Conservation (phyloP, 495 filamentous ascomycete species). For the Neurospora sp. region DNA sequence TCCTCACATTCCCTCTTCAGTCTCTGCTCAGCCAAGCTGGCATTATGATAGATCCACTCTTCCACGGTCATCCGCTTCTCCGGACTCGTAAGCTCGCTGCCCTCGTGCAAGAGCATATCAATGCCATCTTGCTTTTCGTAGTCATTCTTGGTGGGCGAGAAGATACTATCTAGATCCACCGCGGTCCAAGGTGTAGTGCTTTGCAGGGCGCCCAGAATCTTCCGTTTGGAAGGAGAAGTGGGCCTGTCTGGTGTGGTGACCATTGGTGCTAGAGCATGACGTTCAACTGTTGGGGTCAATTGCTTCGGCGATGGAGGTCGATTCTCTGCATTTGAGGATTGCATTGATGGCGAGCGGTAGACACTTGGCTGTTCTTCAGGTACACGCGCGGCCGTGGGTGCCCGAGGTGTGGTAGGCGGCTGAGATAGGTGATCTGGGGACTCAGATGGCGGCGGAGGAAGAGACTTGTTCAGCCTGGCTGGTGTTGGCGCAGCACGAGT, state of each 20-base stretch:
- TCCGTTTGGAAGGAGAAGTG: conserved; percentile 55
- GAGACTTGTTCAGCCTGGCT: conserved; percentile 17
- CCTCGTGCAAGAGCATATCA: conserved; percentile 37
- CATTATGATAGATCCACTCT: conserved; percentile 82
- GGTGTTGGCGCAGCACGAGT: conserved; percentile 10
- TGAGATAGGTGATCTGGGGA: conserved; percentile 11
- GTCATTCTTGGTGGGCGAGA: conserved; percentile 32
- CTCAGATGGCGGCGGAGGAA: conserved; percentile 19
- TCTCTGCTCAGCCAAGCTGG: conserved; percentile 65
- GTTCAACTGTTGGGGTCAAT: conserved; percentile 20
- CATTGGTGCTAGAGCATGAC: conserved; percentile 39
- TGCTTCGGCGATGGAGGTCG: conserved; percentile 57
- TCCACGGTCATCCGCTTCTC: conserved; percentile 89
- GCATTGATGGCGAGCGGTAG: conserved; percentile 54
- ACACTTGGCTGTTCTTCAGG: conserved; percentile 28
- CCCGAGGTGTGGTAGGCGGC: conserved; percentile 27
- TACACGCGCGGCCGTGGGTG: conserved; percentile 17
- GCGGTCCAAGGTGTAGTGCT: conserved; percentile 60
- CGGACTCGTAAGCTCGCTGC: conserved; percentile 52
- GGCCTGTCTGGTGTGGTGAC: conserved; percentile 42
- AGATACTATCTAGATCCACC: conserved; percentile 60
- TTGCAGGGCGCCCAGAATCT: conserved; percentile 45
- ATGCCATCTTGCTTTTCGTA: conserved; percentile 43
- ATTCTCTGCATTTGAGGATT: conserved; percentile 76
- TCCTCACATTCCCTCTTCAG: conserved; percentile 72